These are phyloP conservation scores for Acanthamoeba lenticulata DNA, from an alignment of 208 protist genomes.

Conservation along the genomic window DNA sequence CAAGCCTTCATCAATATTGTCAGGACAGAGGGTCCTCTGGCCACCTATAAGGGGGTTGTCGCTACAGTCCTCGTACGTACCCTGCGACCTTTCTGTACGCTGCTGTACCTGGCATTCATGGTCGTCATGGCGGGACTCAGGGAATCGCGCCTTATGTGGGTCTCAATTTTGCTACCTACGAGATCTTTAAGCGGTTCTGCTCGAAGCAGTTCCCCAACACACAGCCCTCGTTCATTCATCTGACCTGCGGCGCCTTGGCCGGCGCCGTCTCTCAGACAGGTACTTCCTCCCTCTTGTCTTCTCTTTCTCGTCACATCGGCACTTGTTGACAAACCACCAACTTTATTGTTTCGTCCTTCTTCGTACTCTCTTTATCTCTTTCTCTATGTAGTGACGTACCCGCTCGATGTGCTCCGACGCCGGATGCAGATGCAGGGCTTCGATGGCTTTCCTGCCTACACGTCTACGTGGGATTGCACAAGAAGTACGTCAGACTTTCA, in stretches of 20 bases:
- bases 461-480: conserved; percentile 38
- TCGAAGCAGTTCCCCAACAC: background rate
- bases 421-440: conserved; percentile 81
- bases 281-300: background rate
- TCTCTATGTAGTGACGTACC: conserved; percentile 74
- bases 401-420: conserved; percentile 75
- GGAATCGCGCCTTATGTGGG: conserved; percentile 80
- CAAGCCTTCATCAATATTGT: conserved; percentile 52
- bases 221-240: conserved; percentile 20
- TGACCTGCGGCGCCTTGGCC: conserved; percentile 74
- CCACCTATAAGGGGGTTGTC: conserved; percentile 38
- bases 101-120: background rate
- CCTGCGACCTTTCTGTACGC: background rate
- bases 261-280: conserved; percentile 77
- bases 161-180: conserved; percentile 80
- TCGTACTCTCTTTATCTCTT: background rate
- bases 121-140: background rate
- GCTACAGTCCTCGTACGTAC: conserved; percentile 34
- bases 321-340: background rate
- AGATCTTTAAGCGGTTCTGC: conserved; percentile 68
- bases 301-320: background rate
- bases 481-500: background rate
- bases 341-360: too few species aligned
- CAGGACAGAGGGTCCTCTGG: conserved; percentile 37
- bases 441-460: conserved; percentile 37